These are phyloP conservation scores for Stagonosporopsis vannaccii DNA, from an alignment of 2,329 filamentous ascomycete species.

Conservation along the genomic window DNA sequence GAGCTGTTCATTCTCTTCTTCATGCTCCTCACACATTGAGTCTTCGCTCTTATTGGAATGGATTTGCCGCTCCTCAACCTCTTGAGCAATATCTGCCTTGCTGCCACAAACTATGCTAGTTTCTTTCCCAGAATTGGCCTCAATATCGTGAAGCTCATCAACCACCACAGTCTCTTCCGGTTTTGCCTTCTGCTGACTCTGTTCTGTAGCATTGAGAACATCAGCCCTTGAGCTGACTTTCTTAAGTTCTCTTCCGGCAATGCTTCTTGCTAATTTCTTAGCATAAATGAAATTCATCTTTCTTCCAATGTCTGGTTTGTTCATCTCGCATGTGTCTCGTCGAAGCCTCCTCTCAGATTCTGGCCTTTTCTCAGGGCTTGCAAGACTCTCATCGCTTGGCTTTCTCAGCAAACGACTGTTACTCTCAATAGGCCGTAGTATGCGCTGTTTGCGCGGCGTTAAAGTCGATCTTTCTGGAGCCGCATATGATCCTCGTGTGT, in stretches of 20 bases:
- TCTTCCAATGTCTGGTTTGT: slow-evolving; percentile 24
- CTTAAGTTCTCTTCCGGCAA: slow-evolving; percentile 30
- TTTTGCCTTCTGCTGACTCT: slow-evolving; percentile 5
- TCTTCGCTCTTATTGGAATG: slow-evolving; percentile 7
- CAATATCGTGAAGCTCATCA: slow-evolving; percentile 15
- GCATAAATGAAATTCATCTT: slow-evolving; percentile 32
- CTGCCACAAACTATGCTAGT: slow-evolving; percentile 44
- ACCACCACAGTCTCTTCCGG: slow-evolving; percentile 10
- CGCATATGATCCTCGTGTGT: slow-evolving; percentile 28
- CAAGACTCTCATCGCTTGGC: slow-evolving; percentile 39
- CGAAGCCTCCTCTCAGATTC: slow-evolving; percentile 26
- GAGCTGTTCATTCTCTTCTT: slow-evolving; percentile 6
- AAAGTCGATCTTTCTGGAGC: slow-evolving; percentile 13
- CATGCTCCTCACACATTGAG: slow-evolving; percentile 12
- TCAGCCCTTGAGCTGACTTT: slow-evolving; percentile 25
- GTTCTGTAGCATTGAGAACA: slow-evolving; percentile 19
- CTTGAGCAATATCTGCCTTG: slow-evolving; percentile 23
- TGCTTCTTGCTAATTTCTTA: slow-evolving; percentile 39
- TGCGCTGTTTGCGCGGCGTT: slow-evolving; percentile 42
- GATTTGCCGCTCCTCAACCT: slow-evolving; percentile 14
- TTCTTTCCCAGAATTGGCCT: slow-evolving; percentile 35
- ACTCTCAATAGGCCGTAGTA: slow-evolving; percentile 42
- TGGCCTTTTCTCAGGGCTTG: slow-evolving; percentile 36
- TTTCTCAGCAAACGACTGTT: slow-evolving; percentile 41
- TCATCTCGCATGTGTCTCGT: slow-evolving; percentile 24